Base-by-base conservation (phyloP, 148 eudicot species). In the Vaccinium myrtillus region DNA sequence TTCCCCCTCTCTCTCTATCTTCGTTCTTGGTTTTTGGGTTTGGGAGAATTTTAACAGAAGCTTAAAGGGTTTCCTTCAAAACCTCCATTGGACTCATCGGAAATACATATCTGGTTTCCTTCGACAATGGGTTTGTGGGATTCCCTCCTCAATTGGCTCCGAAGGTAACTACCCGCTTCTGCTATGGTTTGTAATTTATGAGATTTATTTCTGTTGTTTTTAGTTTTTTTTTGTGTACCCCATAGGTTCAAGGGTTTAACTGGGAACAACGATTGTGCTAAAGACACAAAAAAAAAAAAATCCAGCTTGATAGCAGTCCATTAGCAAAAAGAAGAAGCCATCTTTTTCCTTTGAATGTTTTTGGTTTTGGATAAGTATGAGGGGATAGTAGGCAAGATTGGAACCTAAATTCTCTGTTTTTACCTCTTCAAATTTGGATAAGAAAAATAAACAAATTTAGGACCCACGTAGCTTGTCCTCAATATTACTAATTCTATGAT, bases 131-230 rank as follows among this genome's bases (percentile, higher is more conserved):
- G 74, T 27, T 69, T 69, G 43, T 69, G 74, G 74, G 74, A 69
- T 69, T 27, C 74, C 43, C 74, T 69, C 74, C 74, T 69, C 74
- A 69, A 69, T 69, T 69, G 74, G 74, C 74, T 69, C 74, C 74
- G 74, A 69, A 69, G 74, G 74, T 69, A 69, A 69, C 39, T 13
- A 13, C 43, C 14, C 18, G 8, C 74, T 27, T 14, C 39, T 27
- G 39, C 8, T 12, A 1, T 5, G 18, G 43, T 14, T 27, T 69
- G 43, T 69, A 4, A 18, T 69, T 30, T 27, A 14, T 69, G 36
- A 12, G 39, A 69, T 69, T 69, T 27, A 13, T 69, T 4, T 67
- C 36, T 63, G 27, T 21, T 65, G 1, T 23, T 65, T 65, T 8
- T 61, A 7, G 30, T n/a, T 63, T 23, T 10, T 10, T 63, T 9